Base-by-base conservation (phyloP, 768 basidiomycete species). In the Termitomyces sp. region DNA sequence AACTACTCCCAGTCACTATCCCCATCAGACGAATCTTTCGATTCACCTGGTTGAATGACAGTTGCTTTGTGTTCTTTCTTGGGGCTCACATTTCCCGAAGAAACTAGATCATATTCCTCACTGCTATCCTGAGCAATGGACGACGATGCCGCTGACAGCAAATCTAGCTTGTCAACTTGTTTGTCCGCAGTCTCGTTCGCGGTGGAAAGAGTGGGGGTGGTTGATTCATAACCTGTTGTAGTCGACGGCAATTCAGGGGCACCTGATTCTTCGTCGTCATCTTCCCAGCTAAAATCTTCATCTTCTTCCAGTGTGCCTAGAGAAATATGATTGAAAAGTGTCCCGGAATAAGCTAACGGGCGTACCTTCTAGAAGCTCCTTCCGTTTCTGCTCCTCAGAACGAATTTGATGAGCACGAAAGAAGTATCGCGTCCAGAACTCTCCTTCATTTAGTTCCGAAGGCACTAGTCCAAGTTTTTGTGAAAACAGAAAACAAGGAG, bases 371-470 rank as follows among this genome's bases (percentile, higher is more conserved):
- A 95, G 73, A 34, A 95, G 72, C 32, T 84, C 84, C 68, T 88
- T 90, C 57, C 94, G 83, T 59, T 86, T 85, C 64, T 82, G 84
- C 68, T 91, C 89, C 61, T 93, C 90, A n/a, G 73, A 67, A 52
- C 84, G 80, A 58, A 94, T 91, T 65, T 93, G 92, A 68, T 90
- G 76, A 20, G 84, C 81, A 12, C 94, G 82, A 82, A 94, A 97
- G 75, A 94, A 94, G 73, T 91, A 96, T 7, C 94, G 82, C 39
- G 79, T 79, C 94, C 94, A 96, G 71, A 95, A 97, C 14, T 75
- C 75, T 46, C 84, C 80, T 51, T 79, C 78, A 1, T 80, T 76
- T 69, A 93, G 73, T 51, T 76, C 76, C 12, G 80, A 76, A 1
- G 92, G 90, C 2, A 92, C 92, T 94, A 26, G 34, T 16, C n/a